Evolutionary conservation across 2,329 filamentous ascomycete genomes (phyloP).

Genomic region (Orbilia brochopaga): DNA sequence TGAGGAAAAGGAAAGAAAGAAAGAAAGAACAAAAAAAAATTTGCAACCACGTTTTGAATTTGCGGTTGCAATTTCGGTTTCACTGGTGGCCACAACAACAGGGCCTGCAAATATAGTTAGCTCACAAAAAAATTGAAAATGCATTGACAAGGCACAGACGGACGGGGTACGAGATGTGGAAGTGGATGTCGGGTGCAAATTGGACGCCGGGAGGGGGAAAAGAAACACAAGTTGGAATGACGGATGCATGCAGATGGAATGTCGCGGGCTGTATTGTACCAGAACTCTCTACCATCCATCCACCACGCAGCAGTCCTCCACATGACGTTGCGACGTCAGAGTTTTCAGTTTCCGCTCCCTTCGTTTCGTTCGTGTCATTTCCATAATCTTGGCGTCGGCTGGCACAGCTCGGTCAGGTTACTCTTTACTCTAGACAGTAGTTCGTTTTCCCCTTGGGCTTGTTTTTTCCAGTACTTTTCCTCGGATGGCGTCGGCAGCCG

Average conservation of each 20-base stretch:
- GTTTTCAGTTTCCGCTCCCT: neutral
- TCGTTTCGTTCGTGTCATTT: slow-evolving; percentile 1
- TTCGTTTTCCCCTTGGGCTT: too few relatives aligned
- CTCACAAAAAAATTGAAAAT: slow-evolving; percentile 7
- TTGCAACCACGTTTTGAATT: slow-evolving; percentile 28
- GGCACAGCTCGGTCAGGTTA: too few relatives aligned
- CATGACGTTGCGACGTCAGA: slow-evolving; percentile 35
- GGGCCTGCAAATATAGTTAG: too few relatives aligned
- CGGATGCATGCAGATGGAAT: slow-evolving; percentile 47
- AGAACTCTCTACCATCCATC: slow-evolving; percentile 1
- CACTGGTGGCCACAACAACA: slow-evolving; percentile 16
- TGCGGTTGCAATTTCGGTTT: slow-evolving; percentile 24
- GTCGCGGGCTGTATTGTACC: slow-evolving; percentile 10
- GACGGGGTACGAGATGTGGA: too few relatives aligned
- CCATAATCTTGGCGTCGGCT: neutral
- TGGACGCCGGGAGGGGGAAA: slow-evolving; percentile 11
- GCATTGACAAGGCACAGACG: neutral
- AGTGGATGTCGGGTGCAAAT: slow-evolving; percentile 10
- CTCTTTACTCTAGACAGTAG: too few relatives aligned
- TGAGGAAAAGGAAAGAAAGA: slow-evolving; percentile 8
- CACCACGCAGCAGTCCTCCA: neutral
- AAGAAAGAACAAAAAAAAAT: neutral
- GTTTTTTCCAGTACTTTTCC: too few relatives aligned
- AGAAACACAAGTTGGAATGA: slow-evolving; percentile 16
- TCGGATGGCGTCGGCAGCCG: slow-evolving; percentile 24